Base-by-base conservation (phyloP, 2,329 filamentous ascomycete genomes). In the Fusarium udum region DNA sequence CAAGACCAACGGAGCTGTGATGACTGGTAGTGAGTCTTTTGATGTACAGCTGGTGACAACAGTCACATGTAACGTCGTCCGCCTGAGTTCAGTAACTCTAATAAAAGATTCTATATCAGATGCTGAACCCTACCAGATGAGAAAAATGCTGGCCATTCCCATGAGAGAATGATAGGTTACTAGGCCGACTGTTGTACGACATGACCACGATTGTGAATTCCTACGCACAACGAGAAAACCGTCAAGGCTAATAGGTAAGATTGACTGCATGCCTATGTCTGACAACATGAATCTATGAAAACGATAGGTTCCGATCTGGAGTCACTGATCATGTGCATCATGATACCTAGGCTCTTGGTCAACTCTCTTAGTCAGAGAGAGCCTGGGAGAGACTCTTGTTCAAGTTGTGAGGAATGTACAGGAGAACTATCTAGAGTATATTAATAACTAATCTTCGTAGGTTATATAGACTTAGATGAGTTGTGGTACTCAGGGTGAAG, bases 221-320 rank as follows among this genome's bases (percentile, higher is more conserved):
- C 24, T 20, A 8, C 12, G 11, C 22, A 51, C 7, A 22, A 10
- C 7, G 22, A 18, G 31, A 24, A 51, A 20, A 8, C 4, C 15
- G 4, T 8, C 14, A 34, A 20, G 0, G 8, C 6, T 24, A 7
- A 14, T 14, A 20, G 15, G 11, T 6, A 24, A 34, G 1, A 20
- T 3, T 5, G 0, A 14, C 4, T 24, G 4, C 0, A 24, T 14
- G 20, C 7, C 2, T 20, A 5, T 7, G 31, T 20, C 10, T 24
- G 3, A 7, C 4, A 34, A 7, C 6, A 2, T 2, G 4, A 34
- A 1, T 20, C 4, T 18, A 7, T 3, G 1, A 14, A 7, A 34
- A 10, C 8, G 5, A 20, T 14, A 2, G 24, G 22, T 24, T 34
- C 12, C 6, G 22, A 24, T 24, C 16, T 34, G 31, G 31, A 7